Conservation (phyloP, 768 basidiomycete species). For the Psilocybe cubensis region DNA sequence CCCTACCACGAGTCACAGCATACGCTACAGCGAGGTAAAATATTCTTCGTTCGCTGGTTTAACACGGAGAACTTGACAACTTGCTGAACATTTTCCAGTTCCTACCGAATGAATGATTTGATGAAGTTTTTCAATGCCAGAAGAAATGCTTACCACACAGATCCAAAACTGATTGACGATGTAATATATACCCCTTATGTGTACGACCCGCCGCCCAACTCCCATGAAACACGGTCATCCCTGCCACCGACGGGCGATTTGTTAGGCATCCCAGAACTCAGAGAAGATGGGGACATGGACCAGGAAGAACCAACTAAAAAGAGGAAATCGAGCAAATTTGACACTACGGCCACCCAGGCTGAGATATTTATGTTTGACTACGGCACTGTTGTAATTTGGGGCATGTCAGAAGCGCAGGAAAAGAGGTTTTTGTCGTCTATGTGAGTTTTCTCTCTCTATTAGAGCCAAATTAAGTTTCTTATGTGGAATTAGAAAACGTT, state of each 20-base stretch:
- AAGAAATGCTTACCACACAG: constrained; percentile 80
- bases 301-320: constrained; percentile 37
- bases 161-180: constrained; percentile 88
- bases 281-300: constrained; percentile 35
- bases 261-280: constrained; percentile 76
- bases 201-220: constrained; percentile 58
- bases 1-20: constrained; percentile 90
- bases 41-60: not conserved
- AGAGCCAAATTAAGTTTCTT: constrained; percentile 15
- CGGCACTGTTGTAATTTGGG: constrained; percentile 96
- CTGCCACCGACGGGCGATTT: constrained; percentile 66
- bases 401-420: constrained; percentile 94
- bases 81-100: constrained; percentile 46
- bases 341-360: constrained; percentile 67
- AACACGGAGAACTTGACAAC: not conserved
- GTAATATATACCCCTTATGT: constrained; percentile 93
- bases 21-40: constrained; percentile 91
- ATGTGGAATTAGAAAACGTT: constrained; percentile 73
- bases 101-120: constrained; percentile 86
- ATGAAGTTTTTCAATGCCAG: constrained; percentile 91
- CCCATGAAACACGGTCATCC: constrained; percentile 30
- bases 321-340: constrained; percentile 68
- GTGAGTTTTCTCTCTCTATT: constrained; percentile 48
- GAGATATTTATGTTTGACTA: constrained; percentile 95
- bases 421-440: constrained; percentile 88